Base-by-base conservation (phyloP, 1,139 yeast species). In the Suhomyces kunorum region DNA sequence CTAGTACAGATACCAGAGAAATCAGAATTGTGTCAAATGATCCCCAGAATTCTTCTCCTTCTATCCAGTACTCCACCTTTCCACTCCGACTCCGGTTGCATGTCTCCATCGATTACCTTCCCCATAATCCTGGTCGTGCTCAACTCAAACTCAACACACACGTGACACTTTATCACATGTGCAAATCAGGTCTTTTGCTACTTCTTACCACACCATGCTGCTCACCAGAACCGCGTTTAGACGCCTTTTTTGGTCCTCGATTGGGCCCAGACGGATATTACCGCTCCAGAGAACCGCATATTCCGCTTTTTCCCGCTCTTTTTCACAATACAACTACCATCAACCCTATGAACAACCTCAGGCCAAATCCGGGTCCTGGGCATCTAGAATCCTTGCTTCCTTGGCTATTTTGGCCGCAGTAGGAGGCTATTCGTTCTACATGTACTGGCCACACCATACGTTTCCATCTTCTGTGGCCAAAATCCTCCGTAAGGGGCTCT, bases 401-500 rank as follows among this genome's bases (percentile, higher is more conserved):
- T 40, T 64, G 8, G 56, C 65, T 14, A 71, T 67, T 0, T 26
- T 68, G 0, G 61, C 64, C 0, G 53, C 64, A 1, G 34, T 66
- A 7, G 59, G 71, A 0, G 64, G 66, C 5, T 65, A 59, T 24
- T 61, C 67, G 0, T 80, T 78, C 66, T 79, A 76, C 61, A 51
- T 70, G 45, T 78, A 70, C 59, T 81, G 85, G 83, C 87, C 87
- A 9, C 78, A 76, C 45, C 79, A 74, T 53, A 66, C 74, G 5
- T 72, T 71, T 40, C 76, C 81, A 22, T 44, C 66, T 47, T 54
- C 64, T 37, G 95, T 89, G 9, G 95, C 96, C 16, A 72, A 69
- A 36, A 71, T 77, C 27, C 66, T 89, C 48, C 71, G 95, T 32
- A 78, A 81, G 53, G 97, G 87, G 0, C 65, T 90, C 6, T 81